These are phyloP conservation scores for Leptographium wingfieldii DNA, from an alignment of 2,329 filamentous ascomycete species.

Conservation along the genomic window DNA sequence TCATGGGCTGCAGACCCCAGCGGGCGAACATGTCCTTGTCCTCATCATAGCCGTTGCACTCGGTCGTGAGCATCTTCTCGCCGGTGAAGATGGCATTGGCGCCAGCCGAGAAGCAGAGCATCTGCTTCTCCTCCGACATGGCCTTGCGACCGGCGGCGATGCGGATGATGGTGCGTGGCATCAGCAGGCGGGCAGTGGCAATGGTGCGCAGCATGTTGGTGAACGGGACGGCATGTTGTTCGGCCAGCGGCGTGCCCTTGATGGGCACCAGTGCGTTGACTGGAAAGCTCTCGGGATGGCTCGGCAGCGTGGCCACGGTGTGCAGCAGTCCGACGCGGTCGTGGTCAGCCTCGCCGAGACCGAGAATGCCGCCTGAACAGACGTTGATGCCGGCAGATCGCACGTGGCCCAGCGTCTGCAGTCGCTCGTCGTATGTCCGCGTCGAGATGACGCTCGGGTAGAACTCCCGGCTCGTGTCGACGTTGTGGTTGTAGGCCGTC, in stretches of 20 bases:
- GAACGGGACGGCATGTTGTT: slow-evolving; percentile 60
- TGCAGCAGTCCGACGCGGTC: slow-evolving; percentile 76
- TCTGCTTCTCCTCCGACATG: slow-evolving; percentile 80
- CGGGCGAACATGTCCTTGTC: slow-evolving; percentile 71
- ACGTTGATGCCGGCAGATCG: slow-evolving; percentile 80
- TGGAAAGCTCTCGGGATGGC: slow-evolving; percentile 81
- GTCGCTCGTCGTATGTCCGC: slow-evolving; percentile 72
- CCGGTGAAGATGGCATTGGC: slow-evolving; percentile 93
- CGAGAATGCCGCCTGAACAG: slow-evolving; percentile 80
- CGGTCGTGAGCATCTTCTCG: slow-evolving; percentile 85
- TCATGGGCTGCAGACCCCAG: slow-evolving; percentile 75
- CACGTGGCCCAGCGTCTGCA: slow-evolving; percentile 67
- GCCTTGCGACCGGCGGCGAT: slow-evolving; percentile 75
- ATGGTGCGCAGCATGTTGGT: slow-evolving; percentile 71
- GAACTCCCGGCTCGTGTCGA: slow-evolving; percentile 81
- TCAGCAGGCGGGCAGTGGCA: slow-evolving; percentile 68
- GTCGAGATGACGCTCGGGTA: slow-evolving; percentile 82
- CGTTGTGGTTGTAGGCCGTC: slow-evolving; percentile 90
- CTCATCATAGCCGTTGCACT: slow-evolving; percentile 84
- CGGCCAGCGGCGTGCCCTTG: slow-evolving; percentile 74
- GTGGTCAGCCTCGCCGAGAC: slow-evolving; percentile 63
- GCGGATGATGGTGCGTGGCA: slow-evolving; percentile 77
- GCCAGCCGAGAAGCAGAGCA: slow-evolving; percentile 78
- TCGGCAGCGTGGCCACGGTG: slow-evolving; percentile 67
- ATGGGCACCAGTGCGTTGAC: slow-evolving; percentile 88